Evolutionary conservation across 1,139 yeast species (phyloP), one percentile per base, ranked within the genome.

Genomic region (Yamadazyma atmosphaerica): DNA sequence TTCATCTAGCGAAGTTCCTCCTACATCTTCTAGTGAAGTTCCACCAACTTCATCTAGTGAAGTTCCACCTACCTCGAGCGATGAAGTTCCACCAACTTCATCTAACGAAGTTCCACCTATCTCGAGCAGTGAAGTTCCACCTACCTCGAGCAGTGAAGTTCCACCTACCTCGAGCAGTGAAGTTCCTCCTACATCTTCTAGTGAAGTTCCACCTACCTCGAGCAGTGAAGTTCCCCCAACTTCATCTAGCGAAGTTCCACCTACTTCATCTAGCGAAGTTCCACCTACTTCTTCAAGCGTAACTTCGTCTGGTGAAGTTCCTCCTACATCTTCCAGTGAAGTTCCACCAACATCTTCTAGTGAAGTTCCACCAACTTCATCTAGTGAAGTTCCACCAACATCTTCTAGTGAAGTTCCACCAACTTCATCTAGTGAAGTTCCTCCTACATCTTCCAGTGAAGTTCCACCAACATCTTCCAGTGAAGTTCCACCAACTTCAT

Each of bases 31-130:
- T 4, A 36, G 39, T 36, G 32, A 8, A 19, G 26, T 24, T 8
- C 32, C 38, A 29, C n/a, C 23, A 15, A 28, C 23, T 21, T 21
- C 35, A 15, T 33, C 35, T 6, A 25, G 35, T 33, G 29, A 16
- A 10, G 23, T 6, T 3, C 23, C 30, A 24, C 13, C 31, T 3
- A 13, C 36, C 26, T 24, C 30, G 13, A 32, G 28, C 13, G 34
- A 22, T 5, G 27, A 10, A 5, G 12, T 12, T 8, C n/a, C 13
- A 9, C 5, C 27, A 8, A 10, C 12, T 10, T 5, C 12, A 8
- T 21, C 23, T 7, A 21, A 10, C 10, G 23, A 21, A 10, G 23
- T 7, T 7, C 23, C 23, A 21, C 23, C 27, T 5, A 10, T 12
- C 23, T 7, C 9, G 9, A 23, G n/a, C 6, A 5, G 16, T 26